phyloP scores from a whole-genome alignment of 179 eudicot genomes.

The Camellia oleifera region DNA sequence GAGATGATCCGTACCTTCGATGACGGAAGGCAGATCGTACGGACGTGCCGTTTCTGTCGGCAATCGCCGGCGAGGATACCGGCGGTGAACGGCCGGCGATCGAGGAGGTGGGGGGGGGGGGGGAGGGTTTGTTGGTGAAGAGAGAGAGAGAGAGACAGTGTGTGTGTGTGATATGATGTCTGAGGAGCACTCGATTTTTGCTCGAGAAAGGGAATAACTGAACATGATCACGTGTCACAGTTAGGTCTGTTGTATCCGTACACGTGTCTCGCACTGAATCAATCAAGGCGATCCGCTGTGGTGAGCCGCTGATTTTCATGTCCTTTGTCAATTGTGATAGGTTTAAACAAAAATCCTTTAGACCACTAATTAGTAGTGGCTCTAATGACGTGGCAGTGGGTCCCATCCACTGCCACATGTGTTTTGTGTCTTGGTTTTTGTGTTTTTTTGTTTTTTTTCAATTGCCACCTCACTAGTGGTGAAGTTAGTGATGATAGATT shows the following conservation, averaged over 20 bases:
- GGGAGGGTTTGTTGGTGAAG: slow-evolving; percentile 10
- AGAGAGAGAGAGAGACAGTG: neutral
- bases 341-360: neutral
- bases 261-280: neutral
- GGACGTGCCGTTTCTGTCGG: neutral
- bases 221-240: neutral
- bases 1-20: slow-evolving; percentile 12
- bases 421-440: no score
- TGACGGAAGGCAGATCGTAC: neutral
- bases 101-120: neutral
- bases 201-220: slow-evolving; percentile 13
- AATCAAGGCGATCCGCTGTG: neutral
- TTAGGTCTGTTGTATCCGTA: neutral
- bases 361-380: no score
- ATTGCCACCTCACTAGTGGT: no score
- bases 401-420: no score
- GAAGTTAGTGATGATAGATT: no score
- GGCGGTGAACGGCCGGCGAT: slow-evolving; percentile 25
- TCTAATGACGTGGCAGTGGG: no score
- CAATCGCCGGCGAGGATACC: slow-evolving; percentile 4
- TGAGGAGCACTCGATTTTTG: slow-evolving; percentile 29
- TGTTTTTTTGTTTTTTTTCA: no score
- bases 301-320: slow-evolving; percentile 1
- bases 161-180: slow-evolving; percentile 9
- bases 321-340: neutral